Evolutionary conservation across 2,329 filamentous ascomycete species (phyloP).

Genomic region (Sarocladium brachiariae): DNA sequence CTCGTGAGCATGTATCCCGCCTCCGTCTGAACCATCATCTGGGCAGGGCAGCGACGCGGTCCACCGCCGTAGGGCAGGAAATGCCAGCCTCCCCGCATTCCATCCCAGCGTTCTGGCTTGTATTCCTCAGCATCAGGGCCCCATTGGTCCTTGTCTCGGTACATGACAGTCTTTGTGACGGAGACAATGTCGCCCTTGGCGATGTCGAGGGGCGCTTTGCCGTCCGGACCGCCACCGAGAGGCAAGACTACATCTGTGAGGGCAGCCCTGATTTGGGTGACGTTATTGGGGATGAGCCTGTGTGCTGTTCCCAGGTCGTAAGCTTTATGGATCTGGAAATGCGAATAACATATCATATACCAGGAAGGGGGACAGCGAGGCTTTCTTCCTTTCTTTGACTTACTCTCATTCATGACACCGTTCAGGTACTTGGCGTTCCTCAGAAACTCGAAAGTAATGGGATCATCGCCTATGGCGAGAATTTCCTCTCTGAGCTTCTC

Average conservation of each 20-base stretch:
- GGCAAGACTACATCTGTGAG: conserved; percentile 40
- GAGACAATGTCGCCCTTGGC: conserved; percentile 37
- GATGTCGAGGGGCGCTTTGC: conserved; percentile 39
- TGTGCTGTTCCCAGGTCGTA: conserved; percentile 6
- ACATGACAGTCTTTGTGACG: conserved; percentile 21
- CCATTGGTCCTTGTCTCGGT: conserved; percentile 30
- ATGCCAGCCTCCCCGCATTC: conserved; percentile 14
- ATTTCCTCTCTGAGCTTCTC: conserved; percentile 14
- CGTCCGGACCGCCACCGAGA: conserved; percentile 41
- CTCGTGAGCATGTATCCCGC: conserved; percentile 15
- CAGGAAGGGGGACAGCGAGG: conserved; percentile 1
- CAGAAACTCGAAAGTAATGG: conserved; percentile 15
- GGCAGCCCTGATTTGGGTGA: conserved; percentile 13
- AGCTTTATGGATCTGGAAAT: background rate
- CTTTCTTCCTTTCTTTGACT: no score
- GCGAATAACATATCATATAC: conserved; percentile 5
- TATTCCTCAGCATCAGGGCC: conserved; percentile 36
- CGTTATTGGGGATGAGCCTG: conserved; percentile 15
- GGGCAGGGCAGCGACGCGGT: conserved; percentile 16
- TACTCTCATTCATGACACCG: conserved; percentile 14
- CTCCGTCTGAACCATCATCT: conserved; percentile 18
- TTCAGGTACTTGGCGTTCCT: conserved; percentile 12
- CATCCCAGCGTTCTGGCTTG: conserved; percentile 31
- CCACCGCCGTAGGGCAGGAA: conserved; percentile 18
- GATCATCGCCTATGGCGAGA: conserved; percentile 10